Conservation (phyloP, 73 alveolate genomes). For the Symbiodinium natans region DNA sequence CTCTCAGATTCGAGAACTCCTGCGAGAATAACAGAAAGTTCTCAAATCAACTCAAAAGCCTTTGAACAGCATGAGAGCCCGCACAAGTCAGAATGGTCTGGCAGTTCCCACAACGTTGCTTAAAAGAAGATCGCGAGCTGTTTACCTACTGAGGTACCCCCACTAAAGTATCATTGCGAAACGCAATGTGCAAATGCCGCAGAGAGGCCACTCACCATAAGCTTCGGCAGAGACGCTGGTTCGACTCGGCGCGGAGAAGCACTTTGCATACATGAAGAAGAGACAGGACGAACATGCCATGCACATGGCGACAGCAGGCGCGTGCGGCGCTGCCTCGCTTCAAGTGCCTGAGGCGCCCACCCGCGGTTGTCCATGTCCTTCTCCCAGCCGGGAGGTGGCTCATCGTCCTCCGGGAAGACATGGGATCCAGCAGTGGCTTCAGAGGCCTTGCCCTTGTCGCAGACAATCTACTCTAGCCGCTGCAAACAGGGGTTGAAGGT, state of each 20-base stretch:
- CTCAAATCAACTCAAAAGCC: too few species aligned
- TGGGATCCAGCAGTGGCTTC: not conserved
- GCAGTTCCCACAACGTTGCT: too few species aligned
- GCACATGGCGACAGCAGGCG: not conserved
- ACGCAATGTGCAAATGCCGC: not conserved
- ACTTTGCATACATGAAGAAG: too few species aligned
- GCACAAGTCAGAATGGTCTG: too few species aligned
- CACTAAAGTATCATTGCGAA: too few species aligned
- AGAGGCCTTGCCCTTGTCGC: not conserved
- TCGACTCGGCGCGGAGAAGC: not conserved
- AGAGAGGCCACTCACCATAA: constrained; percentile 56
- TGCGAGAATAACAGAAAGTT: too few species aligned
- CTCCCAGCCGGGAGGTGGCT: constrained; percentile 87
- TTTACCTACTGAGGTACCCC: too few species aligned
- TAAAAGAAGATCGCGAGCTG: too few species aligned
- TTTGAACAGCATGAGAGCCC: too few species aligned
- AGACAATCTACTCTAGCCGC: not conserved
- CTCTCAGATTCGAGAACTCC: too few species aligned
- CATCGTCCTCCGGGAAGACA: constrained; percentile 37
- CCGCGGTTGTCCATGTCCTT: constrained; percentile 20
- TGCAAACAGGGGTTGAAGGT: too few species aligned
- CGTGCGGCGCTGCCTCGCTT: not conserved
- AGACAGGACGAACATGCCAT: not conserved
- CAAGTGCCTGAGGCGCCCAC: not conserved
- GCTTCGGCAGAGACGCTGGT: constrained; percentile 90